Conservation (phyloP, 139 green algal genomes). For the Tetradesmus obliquus region DNA sequence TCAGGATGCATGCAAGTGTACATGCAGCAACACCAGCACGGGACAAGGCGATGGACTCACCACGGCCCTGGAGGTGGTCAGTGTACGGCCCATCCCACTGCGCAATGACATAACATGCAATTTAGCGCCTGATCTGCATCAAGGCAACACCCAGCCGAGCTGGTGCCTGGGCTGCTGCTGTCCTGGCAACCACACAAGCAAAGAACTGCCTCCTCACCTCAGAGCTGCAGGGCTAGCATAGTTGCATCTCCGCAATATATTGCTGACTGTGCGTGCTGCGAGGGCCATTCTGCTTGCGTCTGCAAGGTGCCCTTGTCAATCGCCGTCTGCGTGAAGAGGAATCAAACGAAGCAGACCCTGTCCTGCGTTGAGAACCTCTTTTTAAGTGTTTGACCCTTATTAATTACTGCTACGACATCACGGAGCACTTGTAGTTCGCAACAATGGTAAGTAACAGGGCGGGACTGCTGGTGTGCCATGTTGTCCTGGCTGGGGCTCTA, state of each 20-base stretch:
- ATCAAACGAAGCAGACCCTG: not conserved
- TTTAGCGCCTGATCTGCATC: not conserved
- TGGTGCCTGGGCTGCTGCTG: not conserved
- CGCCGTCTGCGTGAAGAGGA: not conserved
- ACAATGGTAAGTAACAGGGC: conserved; percentile 1
- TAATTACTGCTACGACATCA: not conserved
- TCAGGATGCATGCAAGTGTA: not conserved
- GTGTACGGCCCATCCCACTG: not conserved
- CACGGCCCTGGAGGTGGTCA: not conserved
- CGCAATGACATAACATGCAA: not conserved
- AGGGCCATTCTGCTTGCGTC: not conserved
- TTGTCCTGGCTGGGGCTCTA: not conserved
- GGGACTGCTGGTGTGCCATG: not conserved
- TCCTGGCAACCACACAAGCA: not conserved
- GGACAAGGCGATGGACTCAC: not conserved
- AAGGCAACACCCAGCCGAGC: not conserved
- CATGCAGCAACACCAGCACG: not conserved
- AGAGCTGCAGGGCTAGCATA: not conserved
- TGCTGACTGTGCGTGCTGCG: not conserved
- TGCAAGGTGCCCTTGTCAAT: not conserved
- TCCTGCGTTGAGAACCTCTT: not conserved
- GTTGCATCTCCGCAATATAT: not conserved
- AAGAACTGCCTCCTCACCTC: not conserved
- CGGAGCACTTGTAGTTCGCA: not conserved
- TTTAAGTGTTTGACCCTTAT: not conserved